Percentiles rank a stretch among this genome's conserved stretches.
These are phyloP conservation scores for Stellera chamaejasme DNA, from an alignment of 345 rosid species.

Conservation along the genomic window DNA sequence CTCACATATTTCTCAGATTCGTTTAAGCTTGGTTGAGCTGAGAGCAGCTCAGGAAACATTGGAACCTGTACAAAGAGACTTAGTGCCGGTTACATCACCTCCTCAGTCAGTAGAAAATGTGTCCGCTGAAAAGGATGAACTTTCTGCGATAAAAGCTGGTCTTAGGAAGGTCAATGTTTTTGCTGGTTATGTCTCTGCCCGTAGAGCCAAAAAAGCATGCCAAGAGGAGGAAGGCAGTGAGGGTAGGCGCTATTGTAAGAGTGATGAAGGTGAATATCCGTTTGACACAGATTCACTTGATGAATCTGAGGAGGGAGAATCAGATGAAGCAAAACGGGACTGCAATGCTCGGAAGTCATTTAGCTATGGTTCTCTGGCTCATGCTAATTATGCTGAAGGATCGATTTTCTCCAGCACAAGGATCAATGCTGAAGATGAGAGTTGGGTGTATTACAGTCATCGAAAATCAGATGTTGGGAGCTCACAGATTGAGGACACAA, in stretches of 20 bases:
- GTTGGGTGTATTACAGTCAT: slow-evolving; percentile 40
- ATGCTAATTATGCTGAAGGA: slow-evolving; percentile 33
- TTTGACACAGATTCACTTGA: slow-evolving; percentile 43
- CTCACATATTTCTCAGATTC: slow-evolving; percentile 28
- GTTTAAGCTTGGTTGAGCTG: slow-evolving; percentile 21
- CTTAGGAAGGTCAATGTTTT: slow-evolving; percentile 38
- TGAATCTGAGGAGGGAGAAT: slow-evolving; percentile 19
- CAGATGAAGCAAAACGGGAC: slow-evolving; percentile 22
- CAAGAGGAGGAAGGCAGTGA: slow-evolving; percentile 26
- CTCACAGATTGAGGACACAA: slow-evolving; percentile 22
- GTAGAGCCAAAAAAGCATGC: slow-evolving; percentile 29
- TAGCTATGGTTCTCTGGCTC: slow-evolving; percentile 42
- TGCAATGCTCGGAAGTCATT: slow-evolving; percentile 25
- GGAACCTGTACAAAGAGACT: slow-evolving; percentile 18
- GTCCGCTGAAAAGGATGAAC: slow-evolving; percentile 25
- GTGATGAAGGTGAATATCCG: slow-evolving; percentile 15
- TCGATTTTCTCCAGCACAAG: slow-evolving; percentile 15
- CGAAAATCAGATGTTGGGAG: slow-evolving; percentile 26
- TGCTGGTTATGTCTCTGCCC: slow-evolving; percentile 28
- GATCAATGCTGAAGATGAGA: slow-evolving; percentile 35
- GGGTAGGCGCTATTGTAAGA: slow-evolving; percentile 20
- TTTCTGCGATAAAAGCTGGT: slow-evolving; percentile 41
- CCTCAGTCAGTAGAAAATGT: slow-evolving; percentile 19
- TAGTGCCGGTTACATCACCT: slow-evolving; percentile 24
- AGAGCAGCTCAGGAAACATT: slow-evolving; percentile 18